These are phyloP conservation scores for Trichoderma citrinoviride DNA, from an alignment of 2,329 filamentous ascomycete species.

Conservation along the genomic window DNA sequence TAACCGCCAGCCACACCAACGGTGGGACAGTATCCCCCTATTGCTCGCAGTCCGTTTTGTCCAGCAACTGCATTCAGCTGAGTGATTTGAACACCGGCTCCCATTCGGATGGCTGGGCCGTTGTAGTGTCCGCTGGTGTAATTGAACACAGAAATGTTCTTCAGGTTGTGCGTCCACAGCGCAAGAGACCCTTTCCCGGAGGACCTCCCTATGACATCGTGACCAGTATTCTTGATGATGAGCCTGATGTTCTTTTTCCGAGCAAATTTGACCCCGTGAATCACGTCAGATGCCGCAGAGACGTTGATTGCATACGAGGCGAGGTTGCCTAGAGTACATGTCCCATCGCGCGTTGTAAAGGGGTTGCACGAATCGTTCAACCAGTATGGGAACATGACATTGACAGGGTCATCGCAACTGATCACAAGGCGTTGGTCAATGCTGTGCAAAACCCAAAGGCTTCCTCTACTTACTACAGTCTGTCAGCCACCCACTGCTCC, in stretches of 20 bases:
- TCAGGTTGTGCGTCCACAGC: constrained; percentile 44
- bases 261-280: constrained; percentile 34
- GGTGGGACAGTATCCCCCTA: constrained; percentile 55
- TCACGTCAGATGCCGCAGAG: constrained; percentile 32
- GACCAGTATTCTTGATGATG: constrained; percentile 52
- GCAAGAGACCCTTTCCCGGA: constrained; percentile 50
- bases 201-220: constrained; percentile 52
- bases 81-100: constrained; percentile 51
- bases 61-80: constrained; percentile 48
- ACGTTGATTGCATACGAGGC: constrained; percentile 38
- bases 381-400: constrained; percentile 32
- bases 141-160: constrained; percentile 41
- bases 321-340: constrained; percentile 43
- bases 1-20: constrained; percentile 62
- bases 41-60: constrained; percentile 45
- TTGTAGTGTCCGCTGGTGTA: constrained; percentile 44
- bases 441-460: too few species aligned
- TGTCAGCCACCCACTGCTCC: too few species aligned
- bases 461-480: too few species aligned
- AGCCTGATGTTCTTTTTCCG: constrained; percentile 44
- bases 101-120: constrained; percentile 52
- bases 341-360: constrained; percentile 36
- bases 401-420: too few species aligned
- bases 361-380: constrained; percentile 36
- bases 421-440: too few species aligned